Evolutionary conservation across 1,284 basidiomycete species (phyloP).

Genomic region (Heimioporus retisporus): DNA sequence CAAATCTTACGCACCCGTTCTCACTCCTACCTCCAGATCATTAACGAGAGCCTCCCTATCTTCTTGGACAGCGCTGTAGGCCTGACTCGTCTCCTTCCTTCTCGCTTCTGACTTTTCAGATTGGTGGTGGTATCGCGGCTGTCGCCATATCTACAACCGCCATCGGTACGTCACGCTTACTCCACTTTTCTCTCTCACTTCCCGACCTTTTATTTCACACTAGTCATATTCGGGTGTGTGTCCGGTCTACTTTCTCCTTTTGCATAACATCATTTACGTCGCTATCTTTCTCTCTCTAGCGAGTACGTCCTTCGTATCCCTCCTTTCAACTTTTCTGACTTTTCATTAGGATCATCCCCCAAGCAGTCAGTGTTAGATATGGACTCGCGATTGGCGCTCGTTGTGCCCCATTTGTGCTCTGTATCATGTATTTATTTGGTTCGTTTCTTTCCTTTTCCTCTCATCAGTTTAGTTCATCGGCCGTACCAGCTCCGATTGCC

Average conservation of each 20-base stretch:
- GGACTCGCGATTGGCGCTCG: slow-evolving; percentile 91
- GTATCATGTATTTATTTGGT: slow-evolving; percentile 86
- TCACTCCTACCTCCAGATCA: slow-evolving; percentile 61
- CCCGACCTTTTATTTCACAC: slow-evolving; percentile 4
- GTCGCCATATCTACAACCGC: slow-evolving; percentile 87
- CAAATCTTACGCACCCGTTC: not conserved
- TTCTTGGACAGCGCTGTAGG: slow-evolving; percentile 91
- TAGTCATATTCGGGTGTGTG: slow-evolving; percentile 86
- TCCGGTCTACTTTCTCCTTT: too few relatives aligned
- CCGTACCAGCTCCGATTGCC: slow-evolving; percentile 76
- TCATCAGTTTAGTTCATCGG: not conserved
- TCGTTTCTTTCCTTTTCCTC: slow-evolving; percentile 1
- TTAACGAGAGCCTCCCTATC: slow-evolving; percentile 95
- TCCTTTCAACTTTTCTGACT: not conserved
- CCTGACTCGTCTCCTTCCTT: slow-evolving; percentile 2
- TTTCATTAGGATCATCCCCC: slow-evolving; percentile 84
- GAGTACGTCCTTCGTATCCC: slow-evolving; percentile 48
- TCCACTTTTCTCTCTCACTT: not conserved
- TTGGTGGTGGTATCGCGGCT: slow-evolving; percentile 89
- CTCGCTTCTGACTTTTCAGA: slow-evolving; percentile 43
- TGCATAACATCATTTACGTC: not conserved
- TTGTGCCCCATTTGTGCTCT: slow-evolving; percentile 86
- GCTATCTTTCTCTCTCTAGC: slow-evolving; percentile 43
- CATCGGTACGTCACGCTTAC: slow-evolving; percentile 65
- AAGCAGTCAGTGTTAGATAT: slow-evolving; percentile 89